These are phyloP conservation scores for Chalciporus sp. DNA, from an alignment of 1,284 basidiomycete species.

Conservation along the genomic window DNA sequence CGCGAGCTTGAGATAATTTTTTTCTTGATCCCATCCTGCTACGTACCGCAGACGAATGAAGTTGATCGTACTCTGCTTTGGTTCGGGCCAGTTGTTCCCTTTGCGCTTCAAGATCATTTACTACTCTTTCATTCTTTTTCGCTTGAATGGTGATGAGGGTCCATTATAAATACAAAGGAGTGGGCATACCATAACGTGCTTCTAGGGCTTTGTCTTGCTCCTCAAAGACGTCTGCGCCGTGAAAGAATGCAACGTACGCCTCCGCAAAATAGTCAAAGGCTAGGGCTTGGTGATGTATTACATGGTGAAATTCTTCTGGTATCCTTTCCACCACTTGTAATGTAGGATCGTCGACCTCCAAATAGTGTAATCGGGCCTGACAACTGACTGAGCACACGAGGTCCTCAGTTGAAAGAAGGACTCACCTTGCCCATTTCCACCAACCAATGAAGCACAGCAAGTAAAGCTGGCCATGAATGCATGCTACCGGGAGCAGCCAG, in stretches of 20 bases:
- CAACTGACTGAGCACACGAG: neutral
- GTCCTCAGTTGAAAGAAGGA: constrained; percentile 8
- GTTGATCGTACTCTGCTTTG: constrained; percentile 55
- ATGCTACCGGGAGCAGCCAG: constrained; percentile 83
- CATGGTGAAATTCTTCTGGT: constrained; percentile 73
- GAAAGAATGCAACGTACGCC: constrained; percentile 74
- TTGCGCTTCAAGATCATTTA: constrained; percentile 61
- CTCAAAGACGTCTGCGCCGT: constrained; percentile 70
- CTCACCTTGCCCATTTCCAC: constrained; percentile 77
- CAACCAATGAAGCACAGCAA: constrained; percentile 88
- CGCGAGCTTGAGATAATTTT: constrained; percentile 9
- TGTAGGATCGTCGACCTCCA: constrained; percentile 62
- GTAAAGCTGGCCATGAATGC: constrained; percentile 80
- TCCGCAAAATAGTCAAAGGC: constrained; percentile 74
- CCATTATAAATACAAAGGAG: neutral
- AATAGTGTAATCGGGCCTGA: constrained; percentile 51
- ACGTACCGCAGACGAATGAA: constrained; percentile 61
- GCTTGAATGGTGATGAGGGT: constrained; percentile 42
- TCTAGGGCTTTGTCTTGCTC: constrained; percentile 72
- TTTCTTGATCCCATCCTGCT: neutral
- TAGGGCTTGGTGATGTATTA: constrained; percentile 71
- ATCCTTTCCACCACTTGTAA: constrained; percentile 62
- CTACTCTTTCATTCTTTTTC: constrained; percentile 65
- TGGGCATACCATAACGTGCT: constrained; percentile 68
- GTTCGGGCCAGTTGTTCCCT: constrained; percentile 47